A percentile compares a stretch with the other conserved stretches of the same genome.
These are phyloP conservation scores for Colletotrichum somersetense DNA, from an alignment of 2,329 filamentous ascomycete species.

Conservation along the genomic window DNA sequence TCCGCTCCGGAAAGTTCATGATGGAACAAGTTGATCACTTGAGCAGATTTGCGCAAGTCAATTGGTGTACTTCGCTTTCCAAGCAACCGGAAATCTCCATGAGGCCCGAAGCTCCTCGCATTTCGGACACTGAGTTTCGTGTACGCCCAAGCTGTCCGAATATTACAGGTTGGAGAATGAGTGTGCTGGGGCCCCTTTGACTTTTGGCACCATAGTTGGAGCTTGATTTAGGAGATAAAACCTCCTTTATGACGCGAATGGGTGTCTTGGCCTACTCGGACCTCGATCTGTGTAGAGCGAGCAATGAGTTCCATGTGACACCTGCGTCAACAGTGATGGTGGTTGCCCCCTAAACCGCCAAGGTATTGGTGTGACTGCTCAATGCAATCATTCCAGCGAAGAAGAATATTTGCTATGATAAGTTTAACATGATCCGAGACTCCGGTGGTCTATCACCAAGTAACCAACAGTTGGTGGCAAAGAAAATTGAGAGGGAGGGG, in stretches of 20 bases:
- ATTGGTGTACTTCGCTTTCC: no score
- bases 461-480: background rate
- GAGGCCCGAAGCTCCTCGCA: background rate
- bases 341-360: background rate
- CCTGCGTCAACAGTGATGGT: background rate
- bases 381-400: background rate
- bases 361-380: background rate
- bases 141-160: no score
- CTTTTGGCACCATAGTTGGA: background rate
- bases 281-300: no score
- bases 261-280: background rate
- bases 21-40: no score
- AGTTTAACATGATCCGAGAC: background rate
- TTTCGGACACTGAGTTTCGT: background rate
- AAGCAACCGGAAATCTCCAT: background rate
- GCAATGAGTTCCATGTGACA: background rate
- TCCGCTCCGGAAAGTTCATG: no score
- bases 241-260: no score
- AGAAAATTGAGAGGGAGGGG: background rate
- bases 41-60: no score
- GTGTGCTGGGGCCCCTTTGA: no score
- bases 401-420: background rate
- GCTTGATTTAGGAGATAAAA: background rate
- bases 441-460: background rate
- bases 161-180: background rate